Base-by-base conservation (phyloP, 1,139 yeast genomes). In the Arxiozyma telluris region DNA sequence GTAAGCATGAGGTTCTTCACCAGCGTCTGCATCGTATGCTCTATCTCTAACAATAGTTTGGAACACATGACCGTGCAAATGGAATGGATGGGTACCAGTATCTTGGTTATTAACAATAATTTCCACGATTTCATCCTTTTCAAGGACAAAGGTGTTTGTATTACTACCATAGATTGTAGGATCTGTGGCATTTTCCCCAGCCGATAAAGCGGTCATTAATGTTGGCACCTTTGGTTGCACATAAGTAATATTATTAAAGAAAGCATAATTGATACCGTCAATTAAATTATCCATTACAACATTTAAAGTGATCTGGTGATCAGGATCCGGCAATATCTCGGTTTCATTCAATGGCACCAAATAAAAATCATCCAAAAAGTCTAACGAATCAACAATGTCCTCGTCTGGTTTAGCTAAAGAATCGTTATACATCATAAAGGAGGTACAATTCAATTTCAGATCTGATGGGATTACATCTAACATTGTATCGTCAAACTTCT, bases 1-100 rank as follows among this genome's bases (percentile, higher is more conserved):
- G 57, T 76, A 82, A 50, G 79, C 72, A 58, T 76, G 80, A 27
- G 76, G 77, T 18, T 78, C 77, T 54, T 69, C 69, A 23, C 61
- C 64, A 44, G 60, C 56, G 45, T 75, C 78, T 51, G 76, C 80
- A 54, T 78, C 86, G 41, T 71, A 74, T 30, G 74, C 76, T 20
- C 62, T 68, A 50, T 80, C 83, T 66, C 90, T 78, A 50, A 76
- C 77, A 58, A 86, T 66, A 48, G 84, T 72, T 70, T 87, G 94
- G 80, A 86, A 87, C 44, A 67, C 76, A 66, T 86, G 94, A 1
- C 95, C 95, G 71, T 87, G 95, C 64, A 87, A 74, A 73, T 87
- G 94, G 84, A 87, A 87, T n/a, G 95, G 94, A 73, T 87, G 95
- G 61, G 77, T 82, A 62, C 94, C 94, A 7, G 86, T 78, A 68